Base-by-base conservation (phyloP, 1,284 basidiomycete species). In the Marasmius oreades region DNA sequence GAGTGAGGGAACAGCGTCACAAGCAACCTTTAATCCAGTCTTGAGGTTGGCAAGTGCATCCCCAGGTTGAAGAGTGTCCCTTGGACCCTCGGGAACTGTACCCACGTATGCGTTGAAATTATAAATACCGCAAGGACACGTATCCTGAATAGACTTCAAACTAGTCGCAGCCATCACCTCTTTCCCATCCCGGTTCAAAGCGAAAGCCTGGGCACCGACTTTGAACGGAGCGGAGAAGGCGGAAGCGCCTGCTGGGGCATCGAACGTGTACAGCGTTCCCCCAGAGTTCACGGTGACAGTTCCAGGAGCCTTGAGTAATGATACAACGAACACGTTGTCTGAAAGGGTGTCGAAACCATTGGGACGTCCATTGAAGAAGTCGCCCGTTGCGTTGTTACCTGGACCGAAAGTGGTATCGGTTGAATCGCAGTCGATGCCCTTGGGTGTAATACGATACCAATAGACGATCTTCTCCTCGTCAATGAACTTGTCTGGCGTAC, bases 221-320 rank as follows among this genome's bases (percentile, higher is more conserved):
- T 66, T 61, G 64, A 71, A 72, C 1, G 67, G 62, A 7, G 70
- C 70, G 23, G 63, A 57, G 48, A 69, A 69, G n/a, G 70, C 68
- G 20, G 66, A 66, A 5, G 64, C 65, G 12, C 70, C 70, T 1
- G 66, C 62, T 12, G 63, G 62, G 0, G 70, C 70, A 42, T 64
- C 58, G 60, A 62, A 69, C 10, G 62, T 61, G 53, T 63, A 64
- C n/a, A 62, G 57, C 22, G 62, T 68, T 7, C 63, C 66, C 24
- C 70, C 70, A 5, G 71, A 68, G 57, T 67, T 67, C 51, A 73
- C 63, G 6, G 62, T 61, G 51, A 71, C 61, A 2, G 62, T 68
- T 24, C 69, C 69, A 12, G 67, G 53, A 7, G 62, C 45, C 16
- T 60, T 67, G 45, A 73, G 65, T 31, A 72, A 58, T 0, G 70